These are phyloP conservation scores for Ustilago trichophora DNA, from an alignment of 1,284 basidiomycete species.

Conservation along the genomic window DNA sequence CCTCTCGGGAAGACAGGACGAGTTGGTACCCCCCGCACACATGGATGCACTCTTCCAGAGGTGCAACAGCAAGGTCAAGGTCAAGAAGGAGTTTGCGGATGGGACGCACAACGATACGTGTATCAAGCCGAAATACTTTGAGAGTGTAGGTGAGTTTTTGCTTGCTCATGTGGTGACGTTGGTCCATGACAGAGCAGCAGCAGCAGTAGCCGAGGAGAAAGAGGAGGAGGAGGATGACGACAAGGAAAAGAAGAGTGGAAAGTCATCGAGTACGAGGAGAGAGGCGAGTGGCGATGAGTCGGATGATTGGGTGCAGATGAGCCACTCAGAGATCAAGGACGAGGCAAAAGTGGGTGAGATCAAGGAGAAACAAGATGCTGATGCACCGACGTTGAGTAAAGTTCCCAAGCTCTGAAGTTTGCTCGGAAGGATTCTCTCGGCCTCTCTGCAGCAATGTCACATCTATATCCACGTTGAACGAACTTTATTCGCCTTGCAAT, in stretches of 20 bases:
- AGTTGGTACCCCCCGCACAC: conserved; percentile 84
- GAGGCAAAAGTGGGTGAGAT: conserved; percentile 7
- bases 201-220: not conserved
- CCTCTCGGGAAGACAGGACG: conserved; percentile 80
- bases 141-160: conserved; percentile 57
- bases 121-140: conserved; percentile 60
- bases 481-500: no score
- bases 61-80: conserved; percentile 69
- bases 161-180: conserved; percentile 39
- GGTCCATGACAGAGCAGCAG: not conserved
- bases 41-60: conserved; percentile 81
- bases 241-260: not conserved
- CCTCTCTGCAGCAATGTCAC: no score
- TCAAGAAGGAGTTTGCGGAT: conserved; percentile 69
- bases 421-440: no score
- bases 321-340: conserved; percentile 31
- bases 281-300: conserved; percentile 21
- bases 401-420: conserved; percentile 17
- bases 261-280: not conserved
- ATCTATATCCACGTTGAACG: no score
- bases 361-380: not conserved
- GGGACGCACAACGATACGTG: conserved; percentile 74
- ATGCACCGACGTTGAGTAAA: conserved; percentile 30
- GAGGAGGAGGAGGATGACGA: not conserved
- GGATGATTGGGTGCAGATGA: conserved; percentile 58